Conservation (phyloP, 495 filamentous ascomycete species). For the Polyplosphaeria fusca region DNA sequence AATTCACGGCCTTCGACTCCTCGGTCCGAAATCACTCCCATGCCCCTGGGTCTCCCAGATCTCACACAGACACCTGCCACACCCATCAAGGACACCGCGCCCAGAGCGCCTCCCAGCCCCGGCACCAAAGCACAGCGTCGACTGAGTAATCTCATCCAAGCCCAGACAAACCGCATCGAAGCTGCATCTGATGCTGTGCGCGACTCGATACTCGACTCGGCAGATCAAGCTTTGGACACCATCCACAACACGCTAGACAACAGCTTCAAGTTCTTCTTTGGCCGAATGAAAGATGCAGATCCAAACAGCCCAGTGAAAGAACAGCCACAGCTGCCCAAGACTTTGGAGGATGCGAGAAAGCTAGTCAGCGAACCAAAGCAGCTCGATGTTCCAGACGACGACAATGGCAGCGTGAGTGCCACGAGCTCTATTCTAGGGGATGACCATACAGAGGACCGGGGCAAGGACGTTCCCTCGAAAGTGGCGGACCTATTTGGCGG, state of each 20-base stretch:
- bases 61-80: conserved; percentile 41
- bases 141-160: conserved; percentile 79
- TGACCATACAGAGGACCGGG: conserved; percentile 26
- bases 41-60: conserved; percentile 33
- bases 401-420: conserved; percentile 44
- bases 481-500: conserved; percentile 63
- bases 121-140: conserved; percentile 56
- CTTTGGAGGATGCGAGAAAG: conserved; percentile 85
- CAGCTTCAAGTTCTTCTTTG: conserved; percentile 91
- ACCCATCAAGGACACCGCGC: conserved; percentile 21
- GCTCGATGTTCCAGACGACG: conserved; percentile 46
- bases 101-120: conserved; percentile 45
- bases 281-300: conserved; percentile 70
- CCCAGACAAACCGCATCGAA: conserved; percentile 72
- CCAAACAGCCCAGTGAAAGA: conserved; percentile 46
- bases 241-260: conserved; percentile 83
- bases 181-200: conserved; percentile 72
- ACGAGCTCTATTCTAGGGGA: conserved; percentile 42
- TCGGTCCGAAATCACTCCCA: conserved; percentile 51
- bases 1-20: conserved; percentile 52
- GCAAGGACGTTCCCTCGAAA: conserved; percentile 50
- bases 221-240: conserved; percentile 85
- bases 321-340: conserved; percentile 68
- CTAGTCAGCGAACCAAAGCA: conserved; percentile 70
- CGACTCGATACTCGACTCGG: conserved; percentile 77